A percentile compares a stretch with the other conserved stretches of the same genome.
These are phyloP conservation scores for Phellopilus nigrolimitatus DNA, from an alignment of 1,284 basidiomycete species.

Conservation along the genomic window DNA sequence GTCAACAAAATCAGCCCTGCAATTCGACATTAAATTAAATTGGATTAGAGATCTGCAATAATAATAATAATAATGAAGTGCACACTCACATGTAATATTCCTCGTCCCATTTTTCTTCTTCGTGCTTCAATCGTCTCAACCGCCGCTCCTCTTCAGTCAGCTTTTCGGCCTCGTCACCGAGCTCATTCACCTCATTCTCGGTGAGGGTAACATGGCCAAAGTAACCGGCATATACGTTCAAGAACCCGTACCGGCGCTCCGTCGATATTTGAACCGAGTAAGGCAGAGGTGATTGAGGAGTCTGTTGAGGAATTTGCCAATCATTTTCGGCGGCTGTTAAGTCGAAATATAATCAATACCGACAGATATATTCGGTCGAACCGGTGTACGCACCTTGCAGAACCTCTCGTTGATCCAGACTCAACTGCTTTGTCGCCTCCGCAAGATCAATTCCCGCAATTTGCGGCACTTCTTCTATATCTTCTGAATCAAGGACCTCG, in stretches of 20 bases:
- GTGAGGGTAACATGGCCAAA: slow-evolving; percentile 63
- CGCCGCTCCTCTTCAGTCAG: slow-evolving; percentile 42
- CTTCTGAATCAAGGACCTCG: slow-evolving; percentile 53
- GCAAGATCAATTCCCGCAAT: slow-evolving; percentile 36
- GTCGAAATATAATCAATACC: background rate
- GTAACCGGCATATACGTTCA: slow-evolving; percentile 67
- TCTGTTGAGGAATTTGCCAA: slow-evolving; percentile 67
- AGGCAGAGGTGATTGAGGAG: slow-evolving; percentile 36
- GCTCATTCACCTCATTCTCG: slow-evolving; percentile 76
- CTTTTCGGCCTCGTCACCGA: slow-evolving; percentile 61
- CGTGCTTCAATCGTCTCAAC: slow-evolving; percentile 45
- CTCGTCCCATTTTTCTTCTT: slow-evolving; percentile 73
- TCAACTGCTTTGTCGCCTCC: slow-evolving; percentile 35
- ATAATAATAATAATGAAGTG: background rate
- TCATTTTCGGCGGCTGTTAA: slow-evolving; percentile 65
- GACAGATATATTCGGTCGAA: slow-evolving; percentile 12
- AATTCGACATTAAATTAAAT: background rate
- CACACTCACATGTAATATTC: slow-evolving; percentile 71
- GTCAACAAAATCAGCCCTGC: slow-evolving; percentile 74
- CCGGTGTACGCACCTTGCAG: slow-evolving; percentile 44
- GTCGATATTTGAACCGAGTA: slow-evolving; percentile 36
- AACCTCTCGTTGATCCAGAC: slow-evolving; percentile 45
- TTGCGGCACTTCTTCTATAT: slow-evolving; percentile 22
- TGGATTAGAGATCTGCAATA: background rate
- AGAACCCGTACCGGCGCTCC: slow-evolving; percentile 63